Percentiles rank a stretch among this genome's conserved stretches.
Conservation (phyloP, 768 basidiomycete genomes). For the Boletus tomentosulus region DNA sequence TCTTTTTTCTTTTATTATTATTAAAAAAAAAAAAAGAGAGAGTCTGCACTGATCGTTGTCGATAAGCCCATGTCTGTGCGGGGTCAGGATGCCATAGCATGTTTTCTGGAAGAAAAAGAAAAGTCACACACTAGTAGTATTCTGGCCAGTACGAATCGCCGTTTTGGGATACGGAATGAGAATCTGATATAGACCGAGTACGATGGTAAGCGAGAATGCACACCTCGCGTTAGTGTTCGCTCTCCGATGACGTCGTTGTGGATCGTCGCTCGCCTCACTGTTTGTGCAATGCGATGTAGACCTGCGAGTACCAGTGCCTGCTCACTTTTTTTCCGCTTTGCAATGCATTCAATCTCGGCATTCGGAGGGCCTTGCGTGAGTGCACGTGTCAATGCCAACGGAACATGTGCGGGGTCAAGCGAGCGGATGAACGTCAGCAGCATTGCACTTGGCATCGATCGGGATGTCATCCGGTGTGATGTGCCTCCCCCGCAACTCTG, state of each 20-base stretch:
- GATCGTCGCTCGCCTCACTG: neutral
- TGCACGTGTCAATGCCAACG: neutral
- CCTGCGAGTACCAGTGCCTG: no score
- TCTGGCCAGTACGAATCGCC: neutral
- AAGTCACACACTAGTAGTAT: neutral
- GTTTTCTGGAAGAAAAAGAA: neutral
- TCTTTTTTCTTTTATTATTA: neutral
- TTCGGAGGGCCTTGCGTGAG: neutral
- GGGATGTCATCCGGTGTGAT: neutral
- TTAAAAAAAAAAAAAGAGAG: neutral
- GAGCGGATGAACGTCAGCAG: neutral
- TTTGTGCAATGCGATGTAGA: neutral
- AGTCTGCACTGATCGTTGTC: neutral
- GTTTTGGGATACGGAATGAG: neutral
- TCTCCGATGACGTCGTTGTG: neutral
- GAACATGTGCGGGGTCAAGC: neutral
- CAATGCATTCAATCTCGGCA: slow-evolving; percentile 1
- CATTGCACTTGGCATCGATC: neutral
- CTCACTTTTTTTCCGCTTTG: slow-evolving; percentile 1
- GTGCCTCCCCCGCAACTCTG: neutral
- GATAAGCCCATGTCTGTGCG: neutral
- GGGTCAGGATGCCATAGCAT: no score
- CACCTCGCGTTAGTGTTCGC: neutral
- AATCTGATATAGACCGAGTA: neutral
- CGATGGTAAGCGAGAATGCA: neutral